Percentiles rank a stretch among this genome's conserved stretches.
These are phyloP conservation scores for Metschnikowia vanudenii DNA, from an alignment of 805 yeast genomes.

Conservation along the genomic window DNA sequence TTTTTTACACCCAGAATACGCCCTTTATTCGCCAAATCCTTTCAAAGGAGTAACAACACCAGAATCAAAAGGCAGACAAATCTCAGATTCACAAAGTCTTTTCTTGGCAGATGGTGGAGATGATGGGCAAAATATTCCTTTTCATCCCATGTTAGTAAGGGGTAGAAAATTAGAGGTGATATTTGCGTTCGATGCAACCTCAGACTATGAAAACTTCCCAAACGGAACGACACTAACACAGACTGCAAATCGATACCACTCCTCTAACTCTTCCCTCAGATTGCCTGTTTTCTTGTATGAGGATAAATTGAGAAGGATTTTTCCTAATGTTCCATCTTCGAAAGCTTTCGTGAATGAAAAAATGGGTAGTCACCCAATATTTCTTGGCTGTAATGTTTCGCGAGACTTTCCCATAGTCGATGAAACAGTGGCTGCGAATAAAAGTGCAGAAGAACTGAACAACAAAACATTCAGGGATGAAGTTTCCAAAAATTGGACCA, in stretches of 20 bases:
- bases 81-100: slow-evolving; percentile 21
- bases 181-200: slow-evolving; percentile 45
- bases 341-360: slow-evolving; percentile 21
- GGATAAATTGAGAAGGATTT: slow-evolving; percentile 12
- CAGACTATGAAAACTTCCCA: slow-evolving; percentile 55
- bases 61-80: slow-evolving; percentile 18
- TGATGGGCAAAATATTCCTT: slow-evolving; percentile 49
- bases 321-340: slow-evolving; percentile 38
- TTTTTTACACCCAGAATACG: slow-evolving; percentile 57
- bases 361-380: slow-evolving; percentile 30
- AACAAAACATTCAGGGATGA: neutral
- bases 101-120: slow-evolving; percentile 49
- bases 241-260: slow-evolving; percentile 36
- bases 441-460: neutral
- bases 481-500: neutral
- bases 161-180: slow-evolving; percentile 39
- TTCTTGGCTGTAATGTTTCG: slow-evolving; percentile 43
- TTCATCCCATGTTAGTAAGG: slow-evolving; percentile 41
- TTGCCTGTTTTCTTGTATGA: slow-evolving; percentile 9
- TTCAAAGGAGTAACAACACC: slow-evolving; percentile 32
- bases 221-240: slow-evolving; percentile 53
- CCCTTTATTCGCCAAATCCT: slow-evolving; percentile 62
- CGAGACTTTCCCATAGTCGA: slow-evolving; percentile 27
- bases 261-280: slow-evolving; percentile 7
- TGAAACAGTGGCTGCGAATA: neutral